These are phyloP conservation scores for Martiniozyma asiatica DNA, from an alignment of 1,139 yeast genomes.

Conservation along the genomic window DNA sequence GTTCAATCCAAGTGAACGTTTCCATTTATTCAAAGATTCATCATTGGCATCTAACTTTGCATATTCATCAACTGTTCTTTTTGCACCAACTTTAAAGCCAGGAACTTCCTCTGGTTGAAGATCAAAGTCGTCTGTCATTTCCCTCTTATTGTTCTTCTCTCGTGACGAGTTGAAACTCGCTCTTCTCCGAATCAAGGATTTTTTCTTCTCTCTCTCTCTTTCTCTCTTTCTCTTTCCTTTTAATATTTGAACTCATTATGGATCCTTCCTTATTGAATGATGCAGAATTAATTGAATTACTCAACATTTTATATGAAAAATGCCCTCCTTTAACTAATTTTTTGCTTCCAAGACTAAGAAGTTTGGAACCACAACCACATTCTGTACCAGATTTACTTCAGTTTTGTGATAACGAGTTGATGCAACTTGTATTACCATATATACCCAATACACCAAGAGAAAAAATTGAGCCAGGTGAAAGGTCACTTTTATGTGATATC, in stretches of 20 bases:
- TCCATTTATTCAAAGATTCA: conserved; percentile 88
- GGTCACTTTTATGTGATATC: conserved; percentile 26
- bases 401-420: conserved; percentile 10
- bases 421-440: conserved; percentile 23
- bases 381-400: conserved; percentile 43
- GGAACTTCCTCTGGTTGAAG: conserved; percentile 51
- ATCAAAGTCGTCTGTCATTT: conserved; percentile 24
- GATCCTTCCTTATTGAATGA: no score
- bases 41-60: conserved; percentile 80
- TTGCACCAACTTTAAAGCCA: conserved; percentile 70
- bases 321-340: conserved; percentile 40
- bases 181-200: conserved; percentile 2
- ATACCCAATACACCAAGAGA: conserved; percentile 10
- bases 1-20: conserved; percentile 70
- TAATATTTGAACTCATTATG: conserved; percentile 3
- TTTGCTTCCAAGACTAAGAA: conserved; percentile 27
- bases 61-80: conserved; percentile 80
- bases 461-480: conserved; percentile 7
- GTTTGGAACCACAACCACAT: no score
- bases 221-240: conserved; percentile 1
- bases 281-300: conserved; percentile 15
- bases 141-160: background rate
- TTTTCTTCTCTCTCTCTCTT: conserved; percentile 4
- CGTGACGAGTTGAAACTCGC: no score
- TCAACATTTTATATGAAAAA: conserved; percentile 57